Evolutionary conservation across 192 early-diverging fungal genomes (phyloP).

Genomic region (Coemansia sp.): DNA sequence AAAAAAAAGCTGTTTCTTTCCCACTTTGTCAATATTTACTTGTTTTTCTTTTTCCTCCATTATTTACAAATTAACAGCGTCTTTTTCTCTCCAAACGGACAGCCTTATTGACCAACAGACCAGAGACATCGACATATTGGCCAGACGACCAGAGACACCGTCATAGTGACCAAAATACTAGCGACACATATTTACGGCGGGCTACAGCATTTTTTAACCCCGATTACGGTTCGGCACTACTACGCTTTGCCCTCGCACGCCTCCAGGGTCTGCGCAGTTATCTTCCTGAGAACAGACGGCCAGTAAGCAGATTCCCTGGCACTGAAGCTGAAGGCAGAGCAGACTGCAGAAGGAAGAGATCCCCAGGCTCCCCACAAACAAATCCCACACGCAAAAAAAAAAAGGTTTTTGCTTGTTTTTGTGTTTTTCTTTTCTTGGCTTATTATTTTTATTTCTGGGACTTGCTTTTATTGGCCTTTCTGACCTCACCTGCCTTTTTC

Average conservation of each 20-base stretch:
- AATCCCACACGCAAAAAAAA: neutral
- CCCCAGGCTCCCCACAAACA: conserved; percentile 9
- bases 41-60: neutral
- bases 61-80: neutral
- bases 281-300: neutral
- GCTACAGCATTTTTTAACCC: no score
- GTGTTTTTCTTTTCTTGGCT: conserved; percentile 11
- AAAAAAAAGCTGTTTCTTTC: neutral
- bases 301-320: neutral
- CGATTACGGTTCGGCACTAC: neutral
- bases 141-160: no score
- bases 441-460: neutral
- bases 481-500: neutral
- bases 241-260: neutral
- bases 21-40: conserved; percentile 8
- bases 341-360: neutral
- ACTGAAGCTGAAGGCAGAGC: neutral
- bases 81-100: no score
- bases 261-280: neutral
- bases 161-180: no score
- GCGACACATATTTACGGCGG: no score
- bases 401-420: conserved; percentile 3
- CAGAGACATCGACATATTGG: no score
- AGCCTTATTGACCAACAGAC: no score
- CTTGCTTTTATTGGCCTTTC: neutral